Evolutionary conservation across 768 basidiomycete genomes (phyloP), one percentile per base, ranked within the genome.

Genomic region (Pleurotus citrinopileatus): DNA sequence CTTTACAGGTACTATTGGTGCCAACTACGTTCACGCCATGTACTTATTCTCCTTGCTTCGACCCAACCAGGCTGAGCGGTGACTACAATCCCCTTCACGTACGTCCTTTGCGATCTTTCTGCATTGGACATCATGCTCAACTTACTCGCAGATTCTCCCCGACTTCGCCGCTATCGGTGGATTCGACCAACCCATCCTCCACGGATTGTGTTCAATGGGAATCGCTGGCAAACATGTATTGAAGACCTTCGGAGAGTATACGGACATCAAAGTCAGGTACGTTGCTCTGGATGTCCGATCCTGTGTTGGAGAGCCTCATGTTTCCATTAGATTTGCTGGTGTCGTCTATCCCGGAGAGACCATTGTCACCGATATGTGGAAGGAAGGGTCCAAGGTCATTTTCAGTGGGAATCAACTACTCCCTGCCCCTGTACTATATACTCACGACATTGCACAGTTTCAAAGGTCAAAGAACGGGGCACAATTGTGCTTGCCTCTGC

Each of bases 361-460:
- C 1, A 79, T 98, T 50, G 76, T 94, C 12, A 99, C 96, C 0
- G 86, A 92, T 67, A 98, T 98, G 96, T 99, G 97, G 97, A 97
- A 94, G 67, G 94, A 97, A 61, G 91, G 87, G 2, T 70, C 79
- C 57, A 97, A 86, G 71, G 86, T 98, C 52, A 84, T 98, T 46
- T 99, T 99, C 69, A 75, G 94, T 97, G 61, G 66, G 92, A 80
- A 8, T n/a, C 37, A 54, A 19, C 50, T 26, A 54, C 15, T 19
- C 20, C 34, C 27, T 13, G 23, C 19, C 27, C 57, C 22, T 26
- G 26, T 25, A 7, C n/a, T 45, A 32, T 42, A 43, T 54, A 55
- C 42, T 52, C 43, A 26, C 28, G 37, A 32, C 20, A n/a, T 44
- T 48, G 2, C 54, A 5, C 64, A 98, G 95, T 73, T 48, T 82